Percentiles rank a stretch among this genome's conserved stretches.
Evolutionary conservation across 371 early-diverging fungal genomes (phyloP).

Genomic region (Aphelidium insulamus): DNA sequence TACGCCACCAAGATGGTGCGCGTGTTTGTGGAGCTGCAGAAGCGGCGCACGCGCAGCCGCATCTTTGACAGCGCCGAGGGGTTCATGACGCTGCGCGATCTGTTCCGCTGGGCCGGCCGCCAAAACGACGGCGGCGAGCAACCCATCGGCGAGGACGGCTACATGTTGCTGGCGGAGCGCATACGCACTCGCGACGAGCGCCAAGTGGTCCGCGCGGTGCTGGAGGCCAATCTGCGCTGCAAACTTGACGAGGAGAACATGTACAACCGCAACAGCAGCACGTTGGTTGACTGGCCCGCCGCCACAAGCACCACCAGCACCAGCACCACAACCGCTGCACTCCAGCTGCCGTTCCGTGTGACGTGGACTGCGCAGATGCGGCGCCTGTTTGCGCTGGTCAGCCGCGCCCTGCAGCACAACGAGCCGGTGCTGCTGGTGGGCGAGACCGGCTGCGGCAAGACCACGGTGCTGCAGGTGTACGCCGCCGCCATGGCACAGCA

Average conservation of each 20-base stretch:
- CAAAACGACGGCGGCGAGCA: constrained; percentile 45
- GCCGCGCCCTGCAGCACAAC: constrained; percentile 48
- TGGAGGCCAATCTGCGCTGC: constrained; percentile 61
- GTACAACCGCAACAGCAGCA: constrained; percentile 24
- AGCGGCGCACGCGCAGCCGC: constrained; percentile 49
- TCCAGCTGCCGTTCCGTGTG: constrained; percentile 8
- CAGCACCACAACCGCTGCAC: constrained; percentile 5
- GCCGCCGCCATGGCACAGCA: constrained; percentile 32
- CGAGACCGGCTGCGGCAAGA: constrained; percentile 99
- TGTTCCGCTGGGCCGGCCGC: constrained; percentile 96
- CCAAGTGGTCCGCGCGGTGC: constrained; percentile 46
- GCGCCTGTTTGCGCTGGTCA: constrained; percentile 68
- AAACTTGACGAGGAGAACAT: constrained; percentile 33
- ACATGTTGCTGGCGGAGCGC: constrained; percentile 87
- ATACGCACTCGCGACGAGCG: constrained; percentile 69
- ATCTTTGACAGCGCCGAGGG: constrained; percentile 84
- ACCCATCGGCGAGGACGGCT: constrained; percentile 75
- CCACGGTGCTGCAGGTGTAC: constrained; percentile 89
- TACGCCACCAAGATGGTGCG: constrained; percentile 69
- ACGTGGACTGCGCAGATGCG: constrained; percentile 85
- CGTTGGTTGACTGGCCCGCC: not conserved
- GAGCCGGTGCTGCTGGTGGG: constrained; percentile 97
- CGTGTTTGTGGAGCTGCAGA: constrained; percentile 67
- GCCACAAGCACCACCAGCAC: not conserved
- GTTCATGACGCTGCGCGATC: constrained; percentile 90